phyloP scores from a whole-genome alignment of 129 eudicot genomes.

The Solidago caesia region DNA sequence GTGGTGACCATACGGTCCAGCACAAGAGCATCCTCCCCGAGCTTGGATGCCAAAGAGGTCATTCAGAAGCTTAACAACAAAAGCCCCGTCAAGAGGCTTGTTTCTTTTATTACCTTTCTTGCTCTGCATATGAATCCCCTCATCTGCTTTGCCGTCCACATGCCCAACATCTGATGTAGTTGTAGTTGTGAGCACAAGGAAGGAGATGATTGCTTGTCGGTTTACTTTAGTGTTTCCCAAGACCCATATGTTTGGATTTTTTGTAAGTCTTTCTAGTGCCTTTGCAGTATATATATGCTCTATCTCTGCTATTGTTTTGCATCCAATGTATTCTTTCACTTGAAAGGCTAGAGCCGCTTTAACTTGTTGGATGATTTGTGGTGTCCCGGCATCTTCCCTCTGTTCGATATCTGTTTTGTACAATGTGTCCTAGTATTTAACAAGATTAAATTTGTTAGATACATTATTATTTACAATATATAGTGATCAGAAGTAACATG shows the following conservation, averaged over 20 bases:
- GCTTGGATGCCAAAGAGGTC: slow-evolving; percentile 87
- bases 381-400: slow-evolving; percentile 86
- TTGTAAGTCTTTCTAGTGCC: slow-evolving; percentile 49
- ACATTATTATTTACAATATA: background rate
- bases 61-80: slow-evolving; percentile 68
- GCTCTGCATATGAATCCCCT: background rate
- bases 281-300: slow-evolving; percentile 44
- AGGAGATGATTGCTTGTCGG: slow-evolving; percentile 59
- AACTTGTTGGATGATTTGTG: slow-evolving; percentile 55
- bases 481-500: background rate
- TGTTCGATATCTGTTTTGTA: slow-evolving; percentile 56
- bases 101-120: slow-evolving; percentile 18
- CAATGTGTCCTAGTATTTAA: slow-evolving; percentile 50
- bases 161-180: slow-evolving; percentile 1
- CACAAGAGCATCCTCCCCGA: slow-evolving; percentile 89
- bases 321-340: slow-evolving; percentile 64
- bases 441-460: background rate
- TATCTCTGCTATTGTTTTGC: slow-evolving; percentile 30
- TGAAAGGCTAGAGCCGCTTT: slow-evolving; percentile 74
- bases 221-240: slow-evolving; percentile 48
- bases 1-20: slow-evolving; percentile 74
- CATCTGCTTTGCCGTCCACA: background rate
- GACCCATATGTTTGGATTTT: slow-evolving; percentile 39
- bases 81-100: slow-evolving; percentile 68
- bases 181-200: slow-evolving; percentile 41